Evolutionary conservation across 148 eudicot species (phyloP), one percentile per base, ranked within the genome.

Genomic region (Oxyria digyna): DNA sequence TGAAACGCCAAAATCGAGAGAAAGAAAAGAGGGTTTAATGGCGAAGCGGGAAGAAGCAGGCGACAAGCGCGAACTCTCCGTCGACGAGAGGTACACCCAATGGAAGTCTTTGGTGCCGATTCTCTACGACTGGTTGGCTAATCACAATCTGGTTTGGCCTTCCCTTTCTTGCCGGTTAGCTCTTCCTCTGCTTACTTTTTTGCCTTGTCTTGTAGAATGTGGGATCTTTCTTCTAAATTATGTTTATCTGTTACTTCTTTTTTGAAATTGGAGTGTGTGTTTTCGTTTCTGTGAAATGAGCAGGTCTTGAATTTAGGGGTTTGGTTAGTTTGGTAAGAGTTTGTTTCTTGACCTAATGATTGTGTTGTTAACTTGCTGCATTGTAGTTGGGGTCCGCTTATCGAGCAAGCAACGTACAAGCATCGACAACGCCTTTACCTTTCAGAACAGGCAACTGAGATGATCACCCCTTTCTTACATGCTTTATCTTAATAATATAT

Each of bases 401-500:
- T 89, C 9, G 97, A 91, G 71, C 86, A 87, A 77, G 97, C 97
- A 18, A 91, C 97, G 46, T 91, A 89, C 86, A 91, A 91, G 90
- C 87, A 75, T 67, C 87, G 88, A 8, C 97, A 91, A 55, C 86
- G 97, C 5, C 88, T 91, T 31, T 91, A 91, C 78, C 97, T 91
- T 69, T 91, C 97, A 32, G 97, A 91, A 77, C 97, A 86, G 89
- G 88, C 73, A 74, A 64, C 49, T 23, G 15, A 52, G 10, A 8
- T 11, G 14, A 52, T 46, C 23, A 43, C 0, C 23, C 21, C 50
- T 57, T 18, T 69, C 54, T 18, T 45, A 9, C 42, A n/a, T 13
- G 26, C 18, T 18, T 31, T 32, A 37, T 52, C 8, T 54, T 59
- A 13, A 59, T 59, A 5, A 59, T 59, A 55, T 10, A 55, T 55